Percentiles rank a stretch among this genome's conserved stretches.
These are phyloP conservation scores for Rhinocladiella similis DNA, from an alignment of 2,329 filamentous ascomycete species.

Conservation along the genomic window DNA sequence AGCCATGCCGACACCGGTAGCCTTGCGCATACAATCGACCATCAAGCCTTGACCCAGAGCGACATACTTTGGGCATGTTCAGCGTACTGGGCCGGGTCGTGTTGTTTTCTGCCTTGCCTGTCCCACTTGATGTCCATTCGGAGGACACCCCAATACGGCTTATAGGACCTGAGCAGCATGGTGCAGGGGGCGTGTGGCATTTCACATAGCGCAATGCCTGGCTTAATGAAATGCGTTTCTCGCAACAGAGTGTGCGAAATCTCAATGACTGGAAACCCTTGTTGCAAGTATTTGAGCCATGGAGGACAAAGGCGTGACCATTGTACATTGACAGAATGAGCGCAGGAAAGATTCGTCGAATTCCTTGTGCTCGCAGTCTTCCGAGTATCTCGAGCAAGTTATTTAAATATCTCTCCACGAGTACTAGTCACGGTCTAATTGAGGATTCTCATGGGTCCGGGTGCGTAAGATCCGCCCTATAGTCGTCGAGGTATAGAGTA, in stretches of 20 bases:
- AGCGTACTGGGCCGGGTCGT: no score
- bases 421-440: neutral
- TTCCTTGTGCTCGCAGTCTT: no score
- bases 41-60: neutral
- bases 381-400: neutral
- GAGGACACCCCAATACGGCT: neutral
- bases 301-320: constrained; percentile 12
- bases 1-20: neutral
- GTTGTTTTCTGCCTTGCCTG: neutral
- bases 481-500: neutral
- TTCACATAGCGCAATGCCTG: constrained; percentile 14
- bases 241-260: constrained; percentile 16
- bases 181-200: neutral
- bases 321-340: constrained; percentile 16
- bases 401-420: neutral
- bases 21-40: neutral
- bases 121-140: neutral
- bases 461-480: neutral
- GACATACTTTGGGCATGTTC: neutral
- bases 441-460: neutral
- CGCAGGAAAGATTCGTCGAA: neutral
- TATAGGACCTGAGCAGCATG: constrained; percentile 2
- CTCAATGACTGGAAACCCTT: constrained; percentile 2
- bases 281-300: constrained; percentile 9
- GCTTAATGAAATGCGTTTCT: constrained; percentile 14